phyloP scores from a whole-genome alignment of 306 rosid genomes.

The Gynostemma pentaphyllum region DNA sequence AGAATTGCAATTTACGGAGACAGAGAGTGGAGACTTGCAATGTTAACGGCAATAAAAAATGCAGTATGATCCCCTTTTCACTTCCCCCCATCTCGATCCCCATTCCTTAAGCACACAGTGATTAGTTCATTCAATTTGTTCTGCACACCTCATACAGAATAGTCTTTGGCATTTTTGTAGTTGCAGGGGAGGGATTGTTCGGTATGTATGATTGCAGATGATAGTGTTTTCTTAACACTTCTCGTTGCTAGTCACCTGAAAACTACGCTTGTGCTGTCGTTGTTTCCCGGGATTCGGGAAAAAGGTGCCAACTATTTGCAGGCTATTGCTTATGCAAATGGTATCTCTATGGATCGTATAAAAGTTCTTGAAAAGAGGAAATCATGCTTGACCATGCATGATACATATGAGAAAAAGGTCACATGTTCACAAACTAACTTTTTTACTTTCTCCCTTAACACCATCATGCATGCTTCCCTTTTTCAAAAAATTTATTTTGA shows the following conservation, averaged over 20 bases:
- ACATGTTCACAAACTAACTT: background rate
- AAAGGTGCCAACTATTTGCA: constrained; percentile 59
- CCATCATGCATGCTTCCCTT: background rate
- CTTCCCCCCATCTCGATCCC: constrained; percentile 2
- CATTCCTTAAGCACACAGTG: background rate
- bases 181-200: constrained; percentile 51
- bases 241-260: constrained; percentile 45
- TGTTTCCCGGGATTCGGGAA: constrained; percentile 58
- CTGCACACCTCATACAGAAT: background rate
- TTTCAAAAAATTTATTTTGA: background rate
- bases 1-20: constrained; percentile 73
- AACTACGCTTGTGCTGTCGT: constrained; percentile 41
- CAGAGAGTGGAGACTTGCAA: constrained; percentile 54
- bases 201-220: constrained; percentile 72
- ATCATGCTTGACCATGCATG: constrained; percentile 35
- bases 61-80: constrained; percentile 22
- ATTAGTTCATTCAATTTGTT: background rate
- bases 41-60: constrained; percentile 39
- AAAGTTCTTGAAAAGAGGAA: constrained; percentile 49
- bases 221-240: constrained; percentile 64
- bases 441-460: background rate
- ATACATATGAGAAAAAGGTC: constrained; percentile 52
- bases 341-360: constrained; percentile 41
- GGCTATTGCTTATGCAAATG: constrained; percentile 50
- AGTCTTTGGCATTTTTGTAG: constrained; percentile 21